These are phyloP conservation scores for Quercus lobata DNA, from an alignment of 331 rosid genomes.

Conservation along the genomic window DNA sequence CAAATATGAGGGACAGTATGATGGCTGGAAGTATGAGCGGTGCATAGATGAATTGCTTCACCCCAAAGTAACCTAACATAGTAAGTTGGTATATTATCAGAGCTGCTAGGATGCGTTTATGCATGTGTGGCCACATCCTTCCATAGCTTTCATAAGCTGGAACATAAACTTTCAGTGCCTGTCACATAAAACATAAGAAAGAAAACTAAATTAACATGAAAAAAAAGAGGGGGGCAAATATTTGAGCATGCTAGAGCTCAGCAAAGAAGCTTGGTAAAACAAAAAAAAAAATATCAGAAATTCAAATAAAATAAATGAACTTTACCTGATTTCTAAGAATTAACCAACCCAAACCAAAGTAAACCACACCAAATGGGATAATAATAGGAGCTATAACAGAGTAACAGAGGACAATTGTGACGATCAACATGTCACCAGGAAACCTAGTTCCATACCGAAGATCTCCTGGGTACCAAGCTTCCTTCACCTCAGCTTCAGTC, in stretches of 20 bases:
- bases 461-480: constrained; percentile 85
- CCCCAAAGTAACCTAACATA: constrained; percentile 73
- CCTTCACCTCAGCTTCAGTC: constrained; percentile 81
- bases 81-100: constrained; percentile 72
- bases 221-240: background rate
- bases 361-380: constrained; percentile 73
- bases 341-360: constrained; percentile 88
- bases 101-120: constrained; percentile 58
- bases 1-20: constrained; percentile 41
- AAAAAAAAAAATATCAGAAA: background rate
- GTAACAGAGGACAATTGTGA: constrained; percentile 78
- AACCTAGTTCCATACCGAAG: constrained; percentile 78
- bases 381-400: constrained; percentile 83
- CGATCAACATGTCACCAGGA: constrained; percentile 72
- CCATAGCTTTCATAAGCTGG: constrained; percentile 84
- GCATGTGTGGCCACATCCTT: constrained; percentile 90
- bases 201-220: background rate
- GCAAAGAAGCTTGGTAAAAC: too few relatives aligned
- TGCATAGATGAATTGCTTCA: constrained; percentile 39
- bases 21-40: constrained; percentile 60
- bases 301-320: background rate
- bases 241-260: background rate
- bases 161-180: constrained; percentile 87
- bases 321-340: constrained; percentile 86
- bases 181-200: constrained; percentile 20